Conservation (phyloP, 148 eudicot genomes). For the Cornus suecica region DNA sequence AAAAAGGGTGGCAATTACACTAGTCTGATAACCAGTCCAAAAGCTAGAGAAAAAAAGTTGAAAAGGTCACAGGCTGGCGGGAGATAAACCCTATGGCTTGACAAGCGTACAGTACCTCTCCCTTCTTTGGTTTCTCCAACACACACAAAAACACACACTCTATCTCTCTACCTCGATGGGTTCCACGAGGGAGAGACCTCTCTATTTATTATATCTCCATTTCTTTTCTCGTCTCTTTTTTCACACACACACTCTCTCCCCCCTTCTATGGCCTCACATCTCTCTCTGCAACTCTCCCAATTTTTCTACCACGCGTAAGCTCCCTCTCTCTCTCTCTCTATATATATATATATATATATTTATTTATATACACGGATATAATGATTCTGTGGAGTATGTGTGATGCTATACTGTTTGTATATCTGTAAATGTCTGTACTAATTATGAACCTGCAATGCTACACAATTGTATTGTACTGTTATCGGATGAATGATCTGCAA, state of each 20-base stretch:
- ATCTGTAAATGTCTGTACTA: too few relatives aligned
- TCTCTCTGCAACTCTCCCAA: conserved; percentile 11
- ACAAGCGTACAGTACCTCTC: neutral
- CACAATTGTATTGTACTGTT: neutral
- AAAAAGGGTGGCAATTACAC: too few relatives aligned
- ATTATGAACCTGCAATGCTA: neutral
- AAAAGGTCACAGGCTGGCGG: conserved; percentile 3
- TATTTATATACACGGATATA: neutral
- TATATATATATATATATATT: neutral
- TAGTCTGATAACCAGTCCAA: neutral
- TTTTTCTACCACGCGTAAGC: conserved; percentile 23
- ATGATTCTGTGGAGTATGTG: neutral
- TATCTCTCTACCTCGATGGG: conserved; percentile 22
- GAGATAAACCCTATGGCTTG: conserved; percentile 4
- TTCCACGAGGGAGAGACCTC: conserved; percentile 15
- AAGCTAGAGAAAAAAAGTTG: neutral
- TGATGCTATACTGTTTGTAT: neutral
- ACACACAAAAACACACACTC: neutral
- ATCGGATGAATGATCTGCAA: neutral
- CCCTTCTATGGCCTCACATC: conserved; percentile 29
- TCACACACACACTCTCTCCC: neutral
- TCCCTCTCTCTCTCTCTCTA: neutral
- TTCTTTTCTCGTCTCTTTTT: conserved; percentile 16
- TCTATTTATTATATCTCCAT: conserved; percentile 8
- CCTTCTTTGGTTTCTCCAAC: neutral